Base-by-base conservation (phyloP, 2,329 filamentous ascomycete genomes). In the Chaetomiaceae sp. region DNA sequence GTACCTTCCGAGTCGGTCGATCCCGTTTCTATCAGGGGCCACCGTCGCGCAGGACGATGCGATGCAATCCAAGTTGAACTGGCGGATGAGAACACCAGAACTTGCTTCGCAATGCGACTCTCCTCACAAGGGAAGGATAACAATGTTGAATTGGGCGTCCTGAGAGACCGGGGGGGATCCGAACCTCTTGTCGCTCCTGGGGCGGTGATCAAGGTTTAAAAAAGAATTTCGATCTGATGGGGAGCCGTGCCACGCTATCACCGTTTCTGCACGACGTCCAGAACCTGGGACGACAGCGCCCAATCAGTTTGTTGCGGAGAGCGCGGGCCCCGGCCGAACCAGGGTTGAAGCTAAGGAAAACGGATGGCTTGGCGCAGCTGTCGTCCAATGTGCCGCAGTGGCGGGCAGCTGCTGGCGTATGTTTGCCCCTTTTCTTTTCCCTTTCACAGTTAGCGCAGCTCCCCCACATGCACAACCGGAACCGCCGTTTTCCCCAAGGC, bases 121-220 rank as follows among this genome's bases (percentile, higher is more conserved):
- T 34, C 40, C 42, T 50, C 22, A 25, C 33, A 11, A 27, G 20
- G 23, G 31, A 39, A n/a, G 33, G 39, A 39, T 31, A 37, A 39
- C 56, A 60, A 61, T 63, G 61, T 62, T 63, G 61, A 62, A 63
- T 61, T 61, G 53, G 49, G 52, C 49, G 48, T 53, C 40, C 47
- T 23, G 33, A 51, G 34, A 43, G 23, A 31, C 12, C 19, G 25
- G 31, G 34, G 47, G 36, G 39, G 42, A 52, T 23, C 33, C 25
- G 22, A 15, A 7, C 22, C 36, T 39, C 23, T 22, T 46, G 25
- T 53, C 50, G 58, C 48, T 40, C 47, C 38, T 47, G 40, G 51
- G 58, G 58, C 58, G 58, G 58, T 59, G 55, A 56, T 58, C 40
- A 45, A 50, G 47, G 33, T 56, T 55, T 50, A 54, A 58, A 58